Evolutionary conservation across 1,284 basidiomycete genomes (phyloP).

Genomic region (Hypsizygus ulmarius): DNA sequence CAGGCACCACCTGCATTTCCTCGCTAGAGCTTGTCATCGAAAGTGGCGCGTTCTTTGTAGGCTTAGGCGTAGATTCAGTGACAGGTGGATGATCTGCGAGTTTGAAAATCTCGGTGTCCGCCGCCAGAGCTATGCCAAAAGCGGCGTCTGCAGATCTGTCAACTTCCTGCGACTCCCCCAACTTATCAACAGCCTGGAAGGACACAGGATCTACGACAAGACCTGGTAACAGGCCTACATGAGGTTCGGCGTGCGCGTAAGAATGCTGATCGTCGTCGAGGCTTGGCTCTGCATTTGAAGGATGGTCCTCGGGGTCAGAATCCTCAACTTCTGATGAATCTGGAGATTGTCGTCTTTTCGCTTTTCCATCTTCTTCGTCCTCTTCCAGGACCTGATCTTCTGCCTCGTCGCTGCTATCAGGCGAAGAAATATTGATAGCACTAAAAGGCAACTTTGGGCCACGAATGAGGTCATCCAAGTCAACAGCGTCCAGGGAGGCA

Average conservation of each 20-base stretch:
- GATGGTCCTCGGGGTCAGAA: conserved; percentile 19
- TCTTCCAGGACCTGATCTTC: conserved; percentile 24
- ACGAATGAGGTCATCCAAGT: conserved; percentile 47
- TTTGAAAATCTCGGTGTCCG: conserved; percentile 27
- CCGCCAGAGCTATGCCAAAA: conserved; percentile 29
- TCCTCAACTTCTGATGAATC: conserved; percentile 28
- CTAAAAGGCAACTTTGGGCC: conserved; percentile 37
- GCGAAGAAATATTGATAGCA: conserved; percentile 25
- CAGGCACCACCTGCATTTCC: background rate
- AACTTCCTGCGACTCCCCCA: conserved; percentile 30
- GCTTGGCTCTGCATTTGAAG: conserved; percentile 9
- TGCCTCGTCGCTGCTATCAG: conserved; percentile 18
- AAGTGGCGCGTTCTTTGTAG: background rate
- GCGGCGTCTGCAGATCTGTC: conserved; percentile 32
- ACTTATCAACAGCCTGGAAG: conserved; percentile 27
- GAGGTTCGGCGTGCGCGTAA: background rate
- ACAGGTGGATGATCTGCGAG: conserved; percentile 8
- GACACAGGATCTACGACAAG: conserved; percentile 19
- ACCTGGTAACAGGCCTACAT: background rate
- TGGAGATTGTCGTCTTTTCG: conserved; percentile 8
- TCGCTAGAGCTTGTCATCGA: conserved; percentile 3
- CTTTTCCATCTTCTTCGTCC: conserved; percentile 24
- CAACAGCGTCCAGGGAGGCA: conserved; percentile 26
- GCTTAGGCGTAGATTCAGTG: conserved; percentile 3
- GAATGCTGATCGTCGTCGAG: conserved; percentile 5